Conservation (phyloP, 306 rosid genomes). For the Quercus berberidifolia region DNA sequence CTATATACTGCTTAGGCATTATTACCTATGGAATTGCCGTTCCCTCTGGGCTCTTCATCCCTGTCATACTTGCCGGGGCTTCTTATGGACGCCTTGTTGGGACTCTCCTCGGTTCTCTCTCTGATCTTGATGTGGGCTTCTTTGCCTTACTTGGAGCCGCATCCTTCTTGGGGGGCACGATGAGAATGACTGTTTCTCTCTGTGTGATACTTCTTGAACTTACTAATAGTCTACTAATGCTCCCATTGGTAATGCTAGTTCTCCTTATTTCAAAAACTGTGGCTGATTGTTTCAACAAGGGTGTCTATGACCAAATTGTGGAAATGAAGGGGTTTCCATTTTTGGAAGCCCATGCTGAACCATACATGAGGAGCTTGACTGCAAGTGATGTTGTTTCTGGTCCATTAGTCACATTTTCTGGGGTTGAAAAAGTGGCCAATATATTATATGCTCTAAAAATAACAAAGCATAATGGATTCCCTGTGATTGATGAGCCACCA, state of each 20-base stretch:
- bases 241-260: constrained; percentile 74
- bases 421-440: constrained; percentile 67
- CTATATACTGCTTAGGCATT: constrained; percentile 61
- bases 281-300: constrained; percentile 71
- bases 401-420: constrained; percentile 55
- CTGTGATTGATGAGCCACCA: constrained; percentile 78
- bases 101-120: constrained; percentile 42
- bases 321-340: constrained; percentile 66
- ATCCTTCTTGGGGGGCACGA: constrained; percentile 86
- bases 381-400: constrained; percentile 78
- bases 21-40: constrained; percentile 83
- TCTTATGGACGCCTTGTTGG: constrained; percentile 81
- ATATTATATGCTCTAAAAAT: constrained; percentile 44
- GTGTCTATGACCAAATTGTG: constrained; percentile 80
- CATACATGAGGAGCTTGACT: constrained; percentile 63
- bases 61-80: constrained; percentile 83
- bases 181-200: constrained; percentile 87
- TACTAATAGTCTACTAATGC: constrained; percentile 69
- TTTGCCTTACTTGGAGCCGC: constrained; percentile 85
- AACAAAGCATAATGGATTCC: constrained; percentile 67
- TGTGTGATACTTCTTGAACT: constrained; percentile 88
- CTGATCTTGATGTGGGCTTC: constrained; percentile 51
- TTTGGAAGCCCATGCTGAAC: constrained; percentile 74
- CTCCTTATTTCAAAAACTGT: constrained; percentile 69
- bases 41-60: constrained; percentile 89